These are phyloP conservation scores for Excoecaria cochinchinensis DNA, from an alignment of 345 rosid genomes.

Conservation along the genomic window DNA sequence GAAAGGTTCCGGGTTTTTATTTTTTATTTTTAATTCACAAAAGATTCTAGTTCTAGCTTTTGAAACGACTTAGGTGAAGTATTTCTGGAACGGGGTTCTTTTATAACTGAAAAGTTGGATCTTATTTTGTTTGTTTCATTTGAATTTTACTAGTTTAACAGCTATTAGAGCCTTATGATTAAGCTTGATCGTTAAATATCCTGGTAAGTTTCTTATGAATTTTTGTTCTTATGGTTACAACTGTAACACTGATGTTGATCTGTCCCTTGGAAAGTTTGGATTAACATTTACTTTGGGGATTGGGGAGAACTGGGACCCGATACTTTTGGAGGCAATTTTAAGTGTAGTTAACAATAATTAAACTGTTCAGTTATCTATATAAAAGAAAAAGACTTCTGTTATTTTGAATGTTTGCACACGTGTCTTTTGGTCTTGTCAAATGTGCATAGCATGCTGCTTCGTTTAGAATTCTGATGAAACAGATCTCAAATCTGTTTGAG, in stretches of 20 bases:
- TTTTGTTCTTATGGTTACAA: not conserved
- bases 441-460: not conserved
- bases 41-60: not conserved
- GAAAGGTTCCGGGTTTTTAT: not conserved
- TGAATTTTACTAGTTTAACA: slow-evolving; percentile 1
- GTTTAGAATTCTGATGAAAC: not conserved
- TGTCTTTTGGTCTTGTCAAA: not conserved
- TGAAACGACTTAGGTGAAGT: not conserved
- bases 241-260: not conserved
- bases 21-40: not conserved
- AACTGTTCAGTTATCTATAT: not conserved
- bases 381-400: not conserved
- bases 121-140: not conserved
- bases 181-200: not conserved
- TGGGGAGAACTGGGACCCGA: not conserved
- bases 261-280: not conserved
- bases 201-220: not conserved
- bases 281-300: not conserved
- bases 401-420: not conserved
- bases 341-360: not conserved
- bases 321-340: not conserved
- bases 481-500: not conserved
- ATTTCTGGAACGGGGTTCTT: not conserved
- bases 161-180: not conserved
- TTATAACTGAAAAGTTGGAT: not conserved